Base-by-base conservation (phyloP, 306 rosid genomes). In the Arachis stenosperma region DNA sequence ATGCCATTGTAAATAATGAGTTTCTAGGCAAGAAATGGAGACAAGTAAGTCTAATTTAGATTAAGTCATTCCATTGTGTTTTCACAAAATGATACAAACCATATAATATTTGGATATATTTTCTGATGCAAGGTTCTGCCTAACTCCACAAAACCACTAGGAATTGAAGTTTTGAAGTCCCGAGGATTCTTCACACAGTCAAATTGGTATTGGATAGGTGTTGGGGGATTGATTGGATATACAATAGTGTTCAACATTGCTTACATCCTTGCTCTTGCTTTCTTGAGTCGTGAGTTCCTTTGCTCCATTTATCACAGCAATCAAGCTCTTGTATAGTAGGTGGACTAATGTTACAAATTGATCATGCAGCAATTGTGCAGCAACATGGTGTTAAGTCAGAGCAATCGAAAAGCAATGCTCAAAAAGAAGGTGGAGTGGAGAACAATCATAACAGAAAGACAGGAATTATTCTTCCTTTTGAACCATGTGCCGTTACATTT, bases 391-490 rank as follows among this genome's bases (percentile, higher is more conserved):
- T 77, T 40, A 82, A 71, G 66, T 59, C 73, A 66, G 79, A 63
- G 70, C 64, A 76, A 57, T 15, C 83, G 69, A 61, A 17, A 15
- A 74, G 67, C 58, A 60, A 65, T 54, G 1, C 65, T 42, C 6
- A 2, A 14, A 40, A 12, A 29, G 69, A 66, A 43, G 53, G n/a
- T 67, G 55, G 6, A 4, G 67, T 11, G 46, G 50, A 56, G 9
- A 56, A 40, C 9, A 61, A 42, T 9, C 62, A 54, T 44, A 43
- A 37, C 53, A 71, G 27, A 67, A 72, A 67, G 74, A 46, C 61
- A 64, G 86, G 83, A 78, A 83, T 83, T 83, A 62, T 66, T 75
- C 86, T 83, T 83, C 81, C 86, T 41, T 83, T 83, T 71, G 79
- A 83, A 54, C 73, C 86, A 61, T 61, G 71, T 61, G 79, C 72